Evolutionary conservation across 768 basidiomycete genomes (phyloP).

Genomic region (Mycena filopes): DNA sequence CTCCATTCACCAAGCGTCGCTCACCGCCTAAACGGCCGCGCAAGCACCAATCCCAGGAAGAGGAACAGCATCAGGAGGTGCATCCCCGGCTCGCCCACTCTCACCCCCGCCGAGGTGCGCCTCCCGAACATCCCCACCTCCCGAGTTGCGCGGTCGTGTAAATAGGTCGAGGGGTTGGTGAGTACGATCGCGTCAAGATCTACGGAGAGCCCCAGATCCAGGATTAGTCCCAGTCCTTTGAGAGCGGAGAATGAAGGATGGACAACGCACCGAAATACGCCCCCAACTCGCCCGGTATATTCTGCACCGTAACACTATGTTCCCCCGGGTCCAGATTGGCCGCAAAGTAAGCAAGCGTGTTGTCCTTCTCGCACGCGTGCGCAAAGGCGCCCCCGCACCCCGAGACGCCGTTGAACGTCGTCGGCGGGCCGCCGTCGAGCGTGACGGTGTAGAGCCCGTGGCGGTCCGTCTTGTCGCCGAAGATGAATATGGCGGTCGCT

Average conservation of each 20-base stretch:
- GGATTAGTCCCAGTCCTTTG: too few species aligned
- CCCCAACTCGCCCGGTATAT: conserved; percentile 24
- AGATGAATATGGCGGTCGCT: conserved; percentile 35
- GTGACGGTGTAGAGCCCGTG: conserved; percentile 37
- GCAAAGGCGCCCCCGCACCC: conserved; percentile 33
- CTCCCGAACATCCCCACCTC: background rate
- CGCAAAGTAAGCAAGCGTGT: conserved; percentile 28
- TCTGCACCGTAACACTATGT: conserved; percentile 23
- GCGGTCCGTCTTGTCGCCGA: conserved; percentile 37
- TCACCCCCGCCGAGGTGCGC: background rate
- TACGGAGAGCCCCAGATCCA: background rate
- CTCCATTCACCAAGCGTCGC: too few species aligned
- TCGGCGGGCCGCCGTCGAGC: conserved; percentile 24
- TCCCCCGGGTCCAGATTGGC: background rate
- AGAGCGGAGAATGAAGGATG: background rate
- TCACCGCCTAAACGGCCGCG: background rate
- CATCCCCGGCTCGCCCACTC: background rate
- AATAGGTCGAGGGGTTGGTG: background rate
- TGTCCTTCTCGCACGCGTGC: conserved; percentile 33
- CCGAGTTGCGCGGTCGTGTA: background rate
- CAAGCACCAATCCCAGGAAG: background rate
- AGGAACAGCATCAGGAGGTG: background rate
- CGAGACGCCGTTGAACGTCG: conserved; percentile 32
- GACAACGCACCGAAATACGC: conserved; percentile 27
- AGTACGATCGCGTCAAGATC: conserved; percentile 14